phyloP scores from a whole-genome alignment of 768 basidiomycete species.

The Lactifluus echinatus region DNA sequence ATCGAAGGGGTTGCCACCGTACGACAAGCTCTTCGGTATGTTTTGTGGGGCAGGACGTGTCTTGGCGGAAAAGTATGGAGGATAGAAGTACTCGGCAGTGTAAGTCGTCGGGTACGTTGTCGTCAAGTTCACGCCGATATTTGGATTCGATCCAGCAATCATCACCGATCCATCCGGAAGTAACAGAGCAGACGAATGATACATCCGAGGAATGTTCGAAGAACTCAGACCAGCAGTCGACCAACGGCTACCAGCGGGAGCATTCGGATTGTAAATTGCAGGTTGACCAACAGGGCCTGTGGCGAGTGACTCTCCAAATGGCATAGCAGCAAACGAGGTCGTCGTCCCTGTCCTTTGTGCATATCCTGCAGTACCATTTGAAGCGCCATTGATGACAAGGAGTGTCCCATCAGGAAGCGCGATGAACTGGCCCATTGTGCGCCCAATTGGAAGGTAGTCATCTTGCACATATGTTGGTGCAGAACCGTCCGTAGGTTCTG shows the following conservation, averaged over 20 bases:
- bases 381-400: slow-evolving; percentile 75
- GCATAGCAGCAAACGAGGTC: slow-evolving; percentile 42
- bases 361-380: slow-evolving; percentile 87
- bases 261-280: slow-evolving; percentile 76
- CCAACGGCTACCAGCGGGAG: slow-evolving; percentile 65
- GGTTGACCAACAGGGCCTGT: slow-evolving; percentile 71
- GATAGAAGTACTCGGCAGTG: slow-evolving; percentile 83
- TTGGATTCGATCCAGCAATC: slow-evolving; percentile 90
- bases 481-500: slow-evolving; percentile 69
- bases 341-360: slow-evolving; percentile 36
- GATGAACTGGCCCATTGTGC: slow-evolving; percentile 92
- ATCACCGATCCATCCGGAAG: slow-evolving; percentile 82
- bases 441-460: slow-evolving; percentile 62
- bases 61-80: slow-evolving; percentile 68
- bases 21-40: slow-evolving; percentile 61
- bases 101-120: slow-evolving; percentile 67
- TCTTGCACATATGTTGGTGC: slow-evolving; percentile 55
- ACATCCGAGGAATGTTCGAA: slow-evolving; percentile 68
- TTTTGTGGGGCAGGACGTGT: slow-evolving; percentile 62
- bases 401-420: slow-evolving; percentile 69
- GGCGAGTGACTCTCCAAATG: slow-evolving; percentile 64
- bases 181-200: slow-evolving; percentile 88
- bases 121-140: slow-evolving; percentile 63
- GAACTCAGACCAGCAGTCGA: slow-evolving; percentile 53
- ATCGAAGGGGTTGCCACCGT: slow-evolving; percentile 77